Base-by-base conservation (phyloP, 2,329 filamentous ascomycete genomes). In the Colletotrichum gloeosporioides region DNA sequence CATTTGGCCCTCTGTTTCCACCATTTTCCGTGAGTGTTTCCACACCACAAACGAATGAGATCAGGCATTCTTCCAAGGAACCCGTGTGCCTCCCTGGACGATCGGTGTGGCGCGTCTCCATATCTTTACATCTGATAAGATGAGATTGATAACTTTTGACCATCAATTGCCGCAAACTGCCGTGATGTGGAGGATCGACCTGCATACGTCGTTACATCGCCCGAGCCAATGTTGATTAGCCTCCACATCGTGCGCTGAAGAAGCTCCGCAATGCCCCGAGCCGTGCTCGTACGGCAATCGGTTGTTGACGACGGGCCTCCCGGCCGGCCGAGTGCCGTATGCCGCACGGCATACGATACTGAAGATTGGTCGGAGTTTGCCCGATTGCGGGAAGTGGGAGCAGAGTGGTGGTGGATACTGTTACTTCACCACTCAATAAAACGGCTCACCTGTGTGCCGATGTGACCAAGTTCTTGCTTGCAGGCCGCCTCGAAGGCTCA, bases 61-160 rank as follows among this genome's bases (percentile, higher is more conserved):
- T 34, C 29, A 32, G 25, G 63, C 32, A 25, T 59, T n/a, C 9
- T 65, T 73, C 71, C 66, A 69, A 65, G 53, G 57, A 63, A 61
- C 27, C 27, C 18, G 13, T 31, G 6, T 53, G 25, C 36, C 22
- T 25, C 36, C n/a, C 29, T 36, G 16, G 29, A 29, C 10, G 25
- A 69, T 59, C 44, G 49, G 55, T 66, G 59, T 57, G 29, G 34
- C 34, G 18, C 27, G 22, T 57, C 39, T n/a, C 71, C 71, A 55
- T 63, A 63, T 61, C 55, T 29, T 27, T 15, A 57, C 66, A 70
- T 74, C 66, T 70, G 71, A 74, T 70, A 70, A 74, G 71, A 74
- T 74, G 66, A 34, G 71, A 74, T 74, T 70, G 71, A 64, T 73
- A 49, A 69, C 36, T 39, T 18, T n/a, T 27, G 57, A 16, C 18